Evolutionary conservation across 768 basidiomycete genomes (phyloP).

Genomic region (Clitopilus hobsonii): DNA sequence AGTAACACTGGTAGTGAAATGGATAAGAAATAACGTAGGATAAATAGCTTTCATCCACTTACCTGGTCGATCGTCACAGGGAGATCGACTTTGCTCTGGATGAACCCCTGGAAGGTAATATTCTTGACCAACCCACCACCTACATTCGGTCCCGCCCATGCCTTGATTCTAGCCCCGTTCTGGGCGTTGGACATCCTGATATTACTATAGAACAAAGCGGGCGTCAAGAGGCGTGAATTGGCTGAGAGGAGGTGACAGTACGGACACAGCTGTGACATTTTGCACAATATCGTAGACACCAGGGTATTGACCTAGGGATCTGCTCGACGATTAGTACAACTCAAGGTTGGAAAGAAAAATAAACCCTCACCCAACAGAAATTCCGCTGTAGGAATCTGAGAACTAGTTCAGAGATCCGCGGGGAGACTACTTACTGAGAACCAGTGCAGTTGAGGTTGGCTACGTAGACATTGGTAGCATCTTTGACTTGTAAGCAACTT

Average conservation of each 20-base stretch:
- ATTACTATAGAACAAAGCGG: slow-evolving; percentile 28
- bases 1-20: slow-evolving; percentile 36
- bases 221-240: not conserved
- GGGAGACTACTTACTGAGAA: slow-evolving; percentile 38
- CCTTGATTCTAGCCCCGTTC: slow-evolving; percentile 68
- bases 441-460: slow-evolving; percentile 55
- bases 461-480: slow-evolving; percentile 54
- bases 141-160: slow-evolving; percentile 57
- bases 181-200: slow-evolving; percentile 58
- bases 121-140: slow-evolving; percentile 57
- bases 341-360: not conserved
- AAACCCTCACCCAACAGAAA: slow-evolving; percentile 40
- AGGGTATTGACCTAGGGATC: slow-evolving; percentile 54
- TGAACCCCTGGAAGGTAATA: slow-evolving; percentile 48
- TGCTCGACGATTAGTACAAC: slow-evolving; percentile 13
- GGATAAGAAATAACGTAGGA: not conserved
- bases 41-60: too few species aligned
- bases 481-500: slow-evolving; percentile 7
- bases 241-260: slow-evolving; percentile 3
- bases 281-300: slow-evolving; percentile 55
- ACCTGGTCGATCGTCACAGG: slow-evolving; percentile 59
- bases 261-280: slow-evolving; percentile 49
- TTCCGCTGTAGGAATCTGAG: slow-evolving; percentile 44
- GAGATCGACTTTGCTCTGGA: slow-evolving; percentile 50
- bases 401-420: too few species aligned